Base-by-base conservation (phyloP, 2,329 filamentous ascomycete genomes). In the Xylaria arbuscula region DNA sequence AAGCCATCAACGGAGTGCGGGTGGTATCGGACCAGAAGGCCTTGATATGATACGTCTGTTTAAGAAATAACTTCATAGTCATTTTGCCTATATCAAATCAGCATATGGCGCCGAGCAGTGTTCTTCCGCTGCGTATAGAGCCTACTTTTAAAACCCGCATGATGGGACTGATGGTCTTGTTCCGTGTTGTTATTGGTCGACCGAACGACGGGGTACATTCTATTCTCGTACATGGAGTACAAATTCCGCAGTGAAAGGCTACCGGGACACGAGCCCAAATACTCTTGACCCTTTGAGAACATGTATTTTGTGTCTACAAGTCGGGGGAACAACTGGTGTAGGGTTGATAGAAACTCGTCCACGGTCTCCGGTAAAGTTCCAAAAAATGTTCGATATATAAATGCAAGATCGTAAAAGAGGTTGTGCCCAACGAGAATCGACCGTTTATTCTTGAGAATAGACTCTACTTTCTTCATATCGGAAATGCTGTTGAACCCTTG, bases 271-370 rank as follows among this genome's bases (percentile, higher is more conserved):
- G 36, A 40, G 36, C 40, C 40, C 9, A 42, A 6, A 15, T 42
- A 15, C 40, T 42, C 40, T 42, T 42, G 40, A 17, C 11, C 40
- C 40, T 15, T 17, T 2, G 15, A 15, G 40, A 42, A 42, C 72
- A 90, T 81, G 70, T 87, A 88, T 70, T 90, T 90, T 0, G 88
- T 90, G 72, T 91, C 88, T 13, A 89, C 78, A 36, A 90, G 82
- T 1, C 78, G 76, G 0, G 83, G 81, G 47, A 84, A 82, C 2
- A 87, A 72, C 0, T 77, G 72, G 70, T 88, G 84, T 1, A 90
- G 81, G 1, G 79, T 75, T 6, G 76, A 67, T 47, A 83, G 80
- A 73, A 91, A 92, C 24, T 85, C 84, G 2, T 83, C 80, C 1
- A 90, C 76, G 0, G 80, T 85, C 2, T 81, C 78, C 0, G 89